phyloP scores from a whole-genome alignment of 495 filamentous ascomycete genomes.

The Trypethelium eluteriae region DNA sequence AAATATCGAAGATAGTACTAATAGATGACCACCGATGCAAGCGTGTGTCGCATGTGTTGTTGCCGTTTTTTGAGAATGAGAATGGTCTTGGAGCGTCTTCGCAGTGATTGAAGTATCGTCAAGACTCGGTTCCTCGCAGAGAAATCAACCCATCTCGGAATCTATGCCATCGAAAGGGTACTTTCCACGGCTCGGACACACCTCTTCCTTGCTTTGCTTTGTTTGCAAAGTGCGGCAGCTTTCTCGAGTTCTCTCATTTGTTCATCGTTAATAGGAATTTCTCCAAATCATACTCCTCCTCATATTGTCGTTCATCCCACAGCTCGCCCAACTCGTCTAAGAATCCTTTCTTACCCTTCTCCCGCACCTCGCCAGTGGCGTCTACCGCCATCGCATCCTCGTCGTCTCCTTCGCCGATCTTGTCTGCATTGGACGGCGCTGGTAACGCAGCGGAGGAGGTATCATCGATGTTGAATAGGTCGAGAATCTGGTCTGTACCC shows the following conservation, averaged over 20 bases:
- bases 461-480: slow-evolving; percentile 89
- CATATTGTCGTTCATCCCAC: slow-evolving; percentile 94
- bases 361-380: slow-evolving; percentile 80
- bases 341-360: slow-evolving; percentile 94
- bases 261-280: slow-evolving; percentile 89
- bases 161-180: background rate
- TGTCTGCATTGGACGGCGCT: slow-evolving; percentile 46
- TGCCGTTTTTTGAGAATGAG: background rate
- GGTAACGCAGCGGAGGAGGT: slow-evolving; percentile 45
- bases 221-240: background rate
- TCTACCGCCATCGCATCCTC: slow-evolving; percentile 92
- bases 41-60: background rate
- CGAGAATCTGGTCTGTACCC: slow-evolving; percentile 96
- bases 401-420: slow-evolving; percentile 35
- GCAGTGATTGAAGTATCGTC: background rate
- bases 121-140: background rate
- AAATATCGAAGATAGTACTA: background rate
- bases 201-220: background rate
- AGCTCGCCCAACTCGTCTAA: slow-evolving; percentile 90
- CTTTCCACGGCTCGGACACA: background rate
- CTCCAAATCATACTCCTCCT: slow-evolving; percentile 92
- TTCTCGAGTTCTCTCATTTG: slow-evolving; percentile 31
- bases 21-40: background rate
- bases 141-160: background rate
- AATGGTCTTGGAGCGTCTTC: background rate